phyloP scores from a whole-genome alignment of 176 grass and related monocot species.

The Bromus sterilis region DNA sequence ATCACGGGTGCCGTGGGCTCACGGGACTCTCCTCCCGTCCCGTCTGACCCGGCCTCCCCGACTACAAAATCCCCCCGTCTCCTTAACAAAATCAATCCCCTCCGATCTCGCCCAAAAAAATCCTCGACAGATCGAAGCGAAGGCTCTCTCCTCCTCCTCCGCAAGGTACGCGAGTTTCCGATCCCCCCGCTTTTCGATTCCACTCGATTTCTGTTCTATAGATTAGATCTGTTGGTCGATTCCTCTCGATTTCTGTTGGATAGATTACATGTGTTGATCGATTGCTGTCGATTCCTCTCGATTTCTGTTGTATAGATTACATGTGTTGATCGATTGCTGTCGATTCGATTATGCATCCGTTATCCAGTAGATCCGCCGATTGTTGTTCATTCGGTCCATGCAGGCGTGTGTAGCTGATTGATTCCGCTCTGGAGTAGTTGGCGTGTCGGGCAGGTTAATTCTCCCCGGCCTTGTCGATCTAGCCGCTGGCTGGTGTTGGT shows the following conservation, averaged over 20 bases:
- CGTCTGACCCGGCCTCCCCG: neutral
- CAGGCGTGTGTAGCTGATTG: neutral
- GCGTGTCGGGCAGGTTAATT: too few species aligned
- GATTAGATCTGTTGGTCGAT: too few species aligned
- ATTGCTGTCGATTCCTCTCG: neutral
- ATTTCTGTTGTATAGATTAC: neutral
- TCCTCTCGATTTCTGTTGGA: neutral
- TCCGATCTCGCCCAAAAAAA: neutral
- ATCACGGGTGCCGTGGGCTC: neutral
- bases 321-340: neutral
- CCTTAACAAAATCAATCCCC: neutral
- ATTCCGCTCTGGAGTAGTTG: too few species aligned
- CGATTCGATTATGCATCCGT: too few species aligned
- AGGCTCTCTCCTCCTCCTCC: neutral
- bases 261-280: neutral
- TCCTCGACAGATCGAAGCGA: neutral
- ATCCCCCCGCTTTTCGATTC: neutral
- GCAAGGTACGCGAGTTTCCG: neutral
- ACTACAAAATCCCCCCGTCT: neutral
- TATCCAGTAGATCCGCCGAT: neutral
- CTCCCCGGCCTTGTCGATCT: too few species aligned
- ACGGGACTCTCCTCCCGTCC: neutral
- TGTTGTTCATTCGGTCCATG: neutral
- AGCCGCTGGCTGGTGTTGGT: neutral
- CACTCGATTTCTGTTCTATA: neutral